Base-by-base conservation (phyloP, 352 stramenopile genomes). In the Thraustotheca clavata region DNA sequence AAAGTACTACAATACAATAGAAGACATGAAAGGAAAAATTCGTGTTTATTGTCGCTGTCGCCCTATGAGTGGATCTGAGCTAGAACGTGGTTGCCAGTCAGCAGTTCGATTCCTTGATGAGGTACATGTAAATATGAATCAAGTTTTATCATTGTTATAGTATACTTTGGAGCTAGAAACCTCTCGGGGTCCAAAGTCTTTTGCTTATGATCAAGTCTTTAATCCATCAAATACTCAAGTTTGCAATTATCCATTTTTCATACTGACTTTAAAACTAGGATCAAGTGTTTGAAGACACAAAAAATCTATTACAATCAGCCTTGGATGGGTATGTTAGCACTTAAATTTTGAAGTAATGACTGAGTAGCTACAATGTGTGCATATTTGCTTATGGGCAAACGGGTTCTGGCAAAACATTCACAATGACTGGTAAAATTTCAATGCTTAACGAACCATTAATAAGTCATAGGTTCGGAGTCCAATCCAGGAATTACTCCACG, bases 1-100 rank as follows among this genome's bases (percentile, higher is more conserved):
- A 76, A 97, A 97, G 67, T 97, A 97, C 69, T 97, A 94, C 79
- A 98, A 98, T 73, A 86, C 87, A 76, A 96, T 98, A 69, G 91
- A 98, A 67, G 91, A 97, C 74, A 96, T 97, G 87, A 97, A 97
- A 67, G 91, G 91, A 33, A 97, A 97, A 72, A 97, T 97, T 70
- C 83, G 91, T 32, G 91, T 97, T 20, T 97, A 85, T 70, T 89
- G 87, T 22, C 86, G 91, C 16, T 97, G 88, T 68, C 85, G 89
- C 4, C 91, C 91, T 46, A 95, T 98, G 77, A 95, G 87, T 32
- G 67, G 69, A 24, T 95, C 88, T 33, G 90, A 97, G 69, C 62
- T 77, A 31, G 83, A 96, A 35, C 79, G 86, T 27, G 80, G 81
- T 3, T 96, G 88, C 67, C 38, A 69, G 16, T 48, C 75, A 43